Evolutionary conservation across 2,329 filamentous ascomycete species (phyloP).

Genomic region (Gnomoniopsis smithogilvyi): DNA sequence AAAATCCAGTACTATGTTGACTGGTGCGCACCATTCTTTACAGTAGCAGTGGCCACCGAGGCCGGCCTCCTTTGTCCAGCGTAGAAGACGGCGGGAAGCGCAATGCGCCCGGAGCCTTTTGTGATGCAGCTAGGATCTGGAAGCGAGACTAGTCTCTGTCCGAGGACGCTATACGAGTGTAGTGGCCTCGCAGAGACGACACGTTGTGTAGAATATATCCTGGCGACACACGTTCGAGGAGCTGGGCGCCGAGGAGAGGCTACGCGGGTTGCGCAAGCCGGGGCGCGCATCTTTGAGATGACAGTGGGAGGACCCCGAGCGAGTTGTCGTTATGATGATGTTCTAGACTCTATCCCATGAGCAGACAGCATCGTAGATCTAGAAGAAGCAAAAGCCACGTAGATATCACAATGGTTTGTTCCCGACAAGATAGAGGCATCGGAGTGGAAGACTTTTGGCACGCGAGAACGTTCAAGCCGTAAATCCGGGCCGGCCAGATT

Average conservation of each 20-base stretch:
- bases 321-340: neutral
- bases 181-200: slow-evolving; percentile 1
- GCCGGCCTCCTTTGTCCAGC: slow-evolving; percentile 19
- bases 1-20: neutral
- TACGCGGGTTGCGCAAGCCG: slow-evolving; percentile 11
- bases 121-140: neutral
- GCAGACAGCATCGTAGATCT: neutral
- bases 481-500: no score
- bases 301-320: neutral
- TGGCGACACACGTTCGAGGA: slow-evolving; percentile 1
- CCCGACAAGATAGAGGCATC: neutral
- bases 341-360: neutral
- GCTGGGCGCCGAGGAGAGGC: slow-evolving; percentile 4
- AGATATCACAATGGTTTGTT: neutral
- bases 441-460: neutral
- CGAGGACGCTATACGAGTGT: slow-evolving; percentile 1
- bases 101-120: slow-evolving; percentile 12
- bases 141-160: neutral
- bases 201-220: slow-evolving; percentile 4
- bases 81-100: slow-evolving; percentile 16
- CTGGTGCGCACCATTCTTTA: slow-evolving; percentile 19
- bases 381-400: neutral
- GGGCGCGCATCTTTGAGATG: slow-evolving; percentile 13
- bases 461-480: no score
- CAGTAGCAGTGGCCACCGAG: slow-evolving; percentile 20